Conservation (phyloP, 2,329 filamentous ascomycete genomes). For the Neofusicoccum kwambonambiense region DNA sequence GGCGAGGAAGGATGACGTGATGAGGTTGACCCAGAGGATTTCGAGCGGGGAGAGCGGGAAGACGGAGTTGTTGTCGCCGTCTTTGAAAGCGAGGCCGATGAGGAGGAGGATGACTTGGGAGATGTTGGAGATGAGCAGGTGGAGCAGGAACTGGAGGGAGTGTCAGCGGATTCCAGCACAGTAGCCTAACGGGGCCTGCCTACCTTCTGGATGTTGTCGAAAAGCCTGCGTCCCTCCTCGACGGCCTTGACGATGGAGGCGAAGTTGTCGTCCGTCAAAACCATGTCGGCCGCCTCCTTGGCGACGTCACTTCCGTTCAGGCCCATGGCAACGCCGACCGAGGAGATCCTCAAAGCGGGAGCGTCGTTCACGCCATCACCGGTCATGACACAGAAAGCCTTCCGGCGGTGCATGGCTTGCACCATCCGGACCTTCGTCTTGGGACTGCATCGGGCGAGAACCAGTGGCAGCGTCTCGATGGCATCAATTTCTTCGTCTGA, state of each 20-base stretch:
- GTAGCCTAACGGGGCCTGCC: not conserved
- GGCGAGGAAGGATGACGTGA: conserved; percentile 48
- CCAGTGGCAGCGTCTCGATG: conserved; percentile 42
- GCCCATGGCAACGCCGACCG: conserved; percentile 45
- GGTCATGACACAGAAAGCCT: conserved; percentile 44
- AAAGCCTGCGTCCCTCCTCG: conserved; percentile 41
- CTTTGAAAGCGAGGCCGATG: conserved; percentile 48
- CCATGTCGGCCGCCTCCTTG: conserved; percentile 42
- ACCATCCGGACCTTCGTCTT: conserved; percentile 51
- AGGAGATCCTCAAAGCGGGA: conserved; percentile 40
- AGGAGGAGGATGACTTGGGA: conserved; percentile 49
- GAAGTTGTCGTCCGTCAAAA: conserved; percentile 43
- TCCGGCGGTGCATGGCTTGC: conserved; percentile 39
- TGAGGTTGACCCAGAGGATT: conserved; percentile 50
- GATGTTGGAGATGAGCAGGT: conserved; percentile 50
- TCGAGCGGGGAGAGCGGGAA: conserved; percentile 49
- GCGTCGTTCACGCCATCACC: conserved; percentile 44
- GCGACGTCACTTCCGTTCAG: conserved; percentile 39
- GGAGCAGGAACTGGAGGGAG: conserved; percentile 41
- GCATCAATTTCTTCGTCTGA: conserved; percentile 43
- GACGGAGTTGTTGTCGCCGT: conserved; percentile 42
- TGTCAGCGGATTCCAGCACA: not conserved
- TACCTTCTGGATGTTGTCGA: conserved; percentile 41
- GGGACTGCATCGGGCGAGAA: conserved; percentile 48
- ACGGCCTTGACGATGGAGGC: conserved; percentile 43